Evolutionary conservation across 441 rosid genomes (phyloP).

Genomic region (Gossypium schwendimanii): DNA sequence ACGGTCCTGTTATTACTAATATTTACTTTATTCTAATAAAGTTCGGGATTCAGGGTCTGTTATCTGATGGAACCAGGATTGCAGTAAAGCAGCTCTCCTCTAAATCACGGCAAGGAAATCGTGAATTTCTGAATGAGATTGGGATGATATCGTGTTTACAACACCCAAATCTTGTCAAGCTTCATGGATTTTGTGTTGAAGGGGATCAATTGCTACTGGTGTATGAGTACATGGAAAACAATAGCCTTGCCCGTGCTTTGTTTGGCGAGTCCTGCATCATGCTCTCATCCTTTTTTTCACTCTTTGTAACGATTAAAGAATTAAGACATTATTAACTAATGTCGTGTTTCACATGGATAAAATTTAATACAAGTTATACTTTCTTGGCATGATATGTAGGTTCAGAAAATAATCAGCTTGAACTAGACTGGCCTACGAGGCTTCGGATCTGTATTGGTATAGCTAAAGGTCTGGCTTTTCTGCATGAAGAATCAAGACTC

Average conservation of each 20-base stretch:
- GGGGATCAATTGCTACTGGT: slow-evolving; percentile 54
- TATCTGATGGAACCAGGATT: slow-evolving; percentile 45
- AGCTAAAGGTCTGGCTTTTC: slow-evolving; percentile 58
- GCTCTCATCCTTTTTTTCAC: background rate
- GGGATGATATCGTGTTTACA: slow-evolving; percentile 58
- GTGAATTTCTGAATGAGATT: slow-evolving; percentile 67
- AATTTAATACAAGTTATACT: background rate
- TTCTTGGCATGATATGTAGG: slow-evolving; percentile 28
- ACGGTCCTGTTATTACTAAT: background rate
- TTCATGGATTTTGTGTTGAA: slow-evolving; percentile 63
- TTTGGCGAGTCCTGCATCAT: slow-evolving; percentile 39
- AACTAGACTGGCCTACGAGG: slow-evolving; percentile 55
- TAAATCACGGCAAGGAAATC: slow-evolving; percentile 61
- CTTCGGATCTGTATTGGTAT: slow-evolving; percentile 44
- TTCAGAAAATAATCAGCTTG: slow-evolving; percentile 26
- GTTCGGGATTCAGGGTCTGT: slow-evolving; percentile 36
- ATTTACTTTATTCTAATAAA: background rate
- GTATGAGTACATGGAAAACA: slow-evolving; percentile 75
- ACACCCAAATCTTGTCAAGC: slow-evolving; percentile 69
- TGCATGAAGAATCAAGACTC: slow-evolving; percentile 58
- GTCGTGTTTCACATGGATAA: background rate
- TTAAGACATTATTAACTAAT: background rate
- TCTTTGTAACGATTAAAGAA: background rate
- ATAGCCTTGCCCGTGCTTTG: slow-evolving; percentile 51
- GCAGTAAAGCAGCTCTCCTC: slow-evolving; percentile 73